Base-by-base conservation (phyloP, 2,329 filamentous ascomycete genomes). In the Stagonosporopsis vannaccii region DNA sequence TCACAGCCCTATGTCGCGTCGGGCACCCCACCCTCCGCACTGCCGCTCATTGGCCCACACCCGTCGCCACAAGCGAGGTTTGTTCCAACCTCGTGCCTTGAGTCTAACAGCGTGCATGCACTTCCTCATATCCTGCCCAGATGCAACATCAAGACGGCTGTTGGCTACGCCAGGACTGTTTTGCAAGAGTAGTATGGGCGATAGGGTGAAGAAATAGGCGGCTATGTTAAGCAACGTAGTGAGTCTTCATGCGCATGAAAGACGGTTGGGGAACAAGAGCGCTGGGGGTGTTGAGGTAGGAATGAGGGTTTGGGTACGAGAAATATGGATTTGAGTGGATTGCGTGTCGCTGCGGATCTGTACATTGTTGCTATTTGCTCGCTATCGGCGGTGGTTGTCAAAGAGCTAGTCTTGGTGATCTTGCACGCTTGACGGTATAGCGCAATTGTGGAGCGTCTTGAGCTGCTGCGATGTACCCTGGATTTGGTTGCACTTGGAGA, bases 61-160 rank as follows among this genome's bases (percentile, higher is more conserved):
- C 30, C 13, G 13, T 32, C 30, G 30, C 30, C 30, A 32, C 47
- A 56, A 51, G 53, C 47, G 53, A 51, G 17, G 28, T 37, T 36
- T 35, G 32, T 33, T 32, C 25, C 37, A 47, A 47, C 47, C 5
- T 48, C 42, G 39, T 26, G 9, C 36, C 28, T 36, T 50, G 37
- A 20, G 7, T 19, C 13, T 44, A 6, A 4, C 30, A 32, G 5
- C 30, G 8, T 32, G 37, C 13, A 37, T 47, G 15, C 35, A 32
- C 13, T 15, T 26, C n/a, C 23, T 32, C 12, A 19, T 6, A 12
- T 22, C 25, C 25, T 28, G 13, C 25, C 20, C 26, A 46, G 11
- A n/a, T 33, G 17, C 9, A 6, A n/a, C 5, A 13, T 11, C 17
- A 11, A 12, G 19, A 33, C 41, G n/a, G 9, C 2, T 28, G 2